Evolutionary conservation across 768 basidiomycete species (phyloP).

Genomic region (Calocybe gangraenosa): DNA sequence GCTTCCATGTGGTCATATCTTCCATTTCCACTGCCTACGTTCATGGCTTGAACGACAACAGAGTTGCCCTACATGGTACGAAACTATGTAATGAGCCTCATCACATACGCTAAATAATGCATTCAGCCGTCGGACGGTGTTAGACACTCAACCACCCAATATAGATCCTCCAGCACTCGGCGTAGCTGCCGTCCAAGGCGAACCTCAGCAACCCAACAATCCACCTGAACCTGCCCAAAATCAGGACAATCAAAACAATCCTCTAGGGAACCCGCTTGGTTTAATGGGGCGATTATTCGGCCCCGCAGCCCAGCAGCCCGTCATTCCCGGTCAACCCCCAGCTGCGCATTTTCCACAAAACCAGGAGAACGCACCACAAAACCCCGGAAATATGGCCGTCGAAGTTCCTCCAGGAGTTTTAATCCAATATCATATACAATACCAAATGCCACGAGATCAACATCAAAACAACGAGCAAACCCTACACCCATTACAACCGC

Average conservation of each 20-base stretch:
- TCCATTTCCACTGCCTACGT: conserved; percentile 95
- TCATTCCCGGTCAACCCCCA: conserved; percentile 26
- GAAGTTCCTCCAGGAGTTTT: conserved; percentile 43
- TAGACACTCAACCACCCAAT: conserved; percentile 45
- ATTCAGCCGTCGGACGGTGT: conserved; percentile 71
- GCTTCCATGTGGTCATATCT: conserved; percentile 94
- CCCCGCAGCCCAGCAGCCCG: conserved; percentile 40
- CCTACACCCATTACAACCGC: conserved; percentile 30
- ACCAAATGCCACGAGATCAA: conserved; percentile 39
- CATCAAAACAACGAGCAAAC: conserved; percentile 25
- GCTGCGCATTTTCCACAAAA: conserved; percentile 25
- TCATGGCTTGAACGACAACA: conserved; percentile 99
- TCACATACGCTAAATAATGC: conserved; percentile 10
- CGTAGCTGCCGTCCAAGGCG: conserved; percentile 18
- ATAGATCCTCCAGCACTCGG: conserved; percentile 28
- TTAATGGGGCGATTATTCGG: conserved; percentile 57
- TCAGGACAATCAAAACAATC: conserved; percentile 37
- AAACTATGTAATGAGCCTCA: conserved; percentile 9
- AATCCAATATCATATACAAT: conserved; percentile 63
- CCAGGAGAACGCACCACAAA: conserved; percentile 21
- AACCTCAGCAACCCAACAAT: conserved; percentile 26
- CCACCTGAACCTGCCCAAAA: conserved; percentile 25
- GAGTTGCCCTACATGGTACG: conserved; percentile 97
- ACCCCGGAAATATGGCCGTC: conserved; percentile 31
- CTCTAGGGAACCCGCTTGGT: conserved; percentile 46